A percentile compares a stretch with the other conserved stretches of the same genome.
phyloP scores from a whole-genome alignment of 2,329 filamentous ascomycete genomes.

The Aspergillus texensis region DNA sequence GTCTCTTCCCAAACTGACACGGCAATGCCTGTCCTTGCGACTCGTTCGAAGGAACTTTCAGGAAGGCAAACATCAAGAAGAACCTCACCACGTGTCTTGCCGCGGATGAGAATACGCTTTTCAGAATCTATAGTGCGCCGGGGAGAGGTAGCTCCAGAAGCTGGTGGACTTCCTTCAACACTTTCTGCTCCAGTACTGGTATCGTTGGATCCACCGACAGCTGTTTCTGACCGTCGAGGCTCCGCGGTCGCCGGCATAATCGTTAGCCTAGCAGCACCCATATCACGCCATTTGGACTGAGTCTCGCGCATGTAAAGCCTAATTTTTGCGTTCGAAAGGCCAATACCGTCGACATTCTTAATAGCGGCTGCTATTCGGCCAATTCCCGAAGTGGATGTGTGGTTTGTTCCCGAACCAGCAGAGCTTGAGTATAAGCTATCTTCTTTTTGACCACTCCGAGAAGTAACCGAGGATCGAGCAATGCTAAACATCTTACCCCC shows the following conservation, averaged over 20 bases:
- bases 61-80: slow-evolving; percentile 83
- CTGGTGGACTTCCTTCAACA: slow-evolving; percentile 29
- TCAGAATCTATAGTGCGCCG: slow-evolving; percentile 66
- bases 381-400: slow-evolving; percentile 62
- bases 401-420: slow-evolving; percentile 49
- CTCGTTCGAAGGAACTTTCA: slow-evolving; percentile 79
- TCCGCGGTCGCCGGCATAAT: slow-evolving; percentile 65
- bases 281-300: slow-evolving; percentile 83
- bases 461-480: slow-evolving; percentile 72
- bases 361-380: slow-evolving; percentile 50
- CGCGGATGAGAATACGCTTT: slow-evolving; percentile 81
- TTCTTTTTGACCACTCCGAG: slow-evolving; percentile 53
- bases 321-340: slow-evolving; percentile 73
- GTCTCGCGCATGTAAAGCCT: slow-evolving; percentile 78
- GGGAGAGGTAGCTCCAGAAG: slow-evolving; percentile 36
- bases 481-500: slow-evolving; percentile 80
- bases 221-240: slow-evolving; percentile 34
- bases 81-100: slow-evolving; percentile 66
- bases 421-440: slow-evolving; percentile 63
- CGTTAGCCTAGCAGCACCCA: slow-evolving; percentile 80
- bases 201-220: slow-evolving; percentile 56
- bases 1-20: slow-evolving; percentile 85
- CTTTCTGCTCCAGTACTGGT: slow-evolving; percentile 25
- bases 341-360: slow-evolving; percentile 64
- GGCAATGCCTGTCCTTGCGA: slow-evolving; percentile 83